Evolutionary conservation across 2,329 filamentous ascomycete genomes (phyloP).

Genomic region (Penicillium sp.): DNA sequence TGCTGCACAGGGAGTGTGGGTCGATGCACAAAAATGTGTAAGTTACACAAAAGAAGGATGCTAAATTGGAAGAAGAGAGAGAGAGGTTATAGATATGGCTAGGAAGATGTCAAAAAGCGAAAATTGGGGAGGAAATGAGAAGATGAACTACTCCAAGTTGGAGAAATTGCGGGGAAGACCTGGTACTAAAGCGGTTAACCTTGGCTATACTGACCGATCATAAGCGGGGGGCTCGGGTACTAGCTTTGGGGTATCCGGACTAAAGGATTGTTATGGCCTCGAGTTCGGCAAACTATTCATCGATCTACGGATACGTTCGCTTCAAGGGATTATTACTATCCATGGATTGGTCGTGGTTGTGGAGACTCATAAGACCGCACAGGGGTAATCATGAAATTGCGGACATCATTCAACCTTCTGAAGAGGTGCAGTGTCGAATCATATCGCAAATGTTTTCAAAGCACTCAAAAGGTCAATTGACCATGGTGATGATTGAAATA

Average conservation of each 20-base stretch:
- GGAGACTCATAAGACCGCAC: neutral
- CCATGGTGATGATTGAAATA: too few species aligned
- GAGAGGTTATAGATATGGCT: neutral
- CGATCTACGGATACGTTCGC: neutral
- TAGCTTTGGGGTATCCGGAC: neutral
- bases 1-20: conserved; percentile 6
- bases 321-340: neutral
- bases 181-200: conserved; percentile 12
- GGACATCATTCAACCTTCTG: neutral
- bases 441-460: neutral
- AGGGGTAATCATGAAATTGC: neutral
- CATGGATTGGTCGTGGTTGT: neutral
- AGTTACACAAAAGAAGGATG: neutral
- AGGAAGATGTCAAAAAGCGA: neutral
- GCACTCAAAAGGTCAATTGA: too few species aligned
- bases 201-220: conserved; percentile 20
- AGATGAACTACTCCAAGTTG: conserved; percentile 8
- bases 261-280: neutral
- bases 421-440: neutral
- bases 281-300: neutral
- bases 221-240: conserved; percentile 12
- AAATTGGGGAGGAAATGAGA: neutral
- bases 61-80: neutral
- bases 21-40: neutral
- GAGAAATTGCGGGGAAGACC: conserved; percentile 21